Percentiles rank a stretch among this genome's conserved stretches.
phyloP scores from a whole-genome alignment of 1,139 yeast genomes.

The Suhomyces panamericanus region DNA sequence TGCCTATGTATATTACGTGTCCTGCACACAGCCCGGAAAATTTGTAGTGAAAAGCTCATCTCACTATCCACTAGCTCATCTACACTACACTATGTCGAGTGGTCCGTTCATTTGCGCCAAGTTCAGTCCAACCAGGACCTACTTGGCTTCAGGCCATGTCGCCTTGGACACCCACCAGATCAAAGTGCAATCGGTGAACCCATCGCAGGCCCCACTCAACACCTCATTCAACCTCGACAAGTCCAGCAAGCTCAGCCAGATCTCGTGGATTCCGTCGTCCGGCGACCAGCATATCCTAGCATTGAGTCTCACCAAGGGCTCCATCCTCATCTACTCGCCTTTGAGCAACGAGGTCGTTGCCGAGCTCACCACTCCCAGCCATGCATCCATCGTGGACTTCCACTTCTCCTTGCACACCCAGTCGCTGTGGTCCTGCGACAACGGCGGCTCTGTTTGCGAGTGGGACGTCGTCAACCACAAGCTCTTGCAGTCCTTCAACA shows the following conservation, averaged over 20 bases:
- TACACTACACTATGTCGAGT: constrained; percentile 8
- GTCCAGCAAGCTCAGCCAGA: constrained; percentile 49
- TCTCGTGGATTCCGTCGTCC: constrained; percentile 54
- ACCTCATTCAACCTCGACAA: constrained; percentile 55
- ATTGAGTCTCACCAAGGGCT: constrained; percentile 67
- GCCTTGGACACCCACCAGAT: constrained; percentile 76
- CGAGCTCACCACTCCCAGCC: constrained; percentile 52
- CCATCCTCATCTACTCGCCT: constrained; percentile 68
- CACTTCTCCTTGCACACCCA: constrained; percentile 43
- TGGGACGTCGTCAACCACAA: constrained; percentile 57
- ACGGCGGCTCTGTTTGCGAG: constrained; percentile 59
- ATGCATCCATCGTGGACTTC: constrained; percentile 55
- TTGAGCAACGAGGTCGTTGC: constrained; percentile 54
- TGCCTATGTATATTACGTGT: constrained; percentile 1
- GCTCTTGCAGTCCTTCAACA: constrained; percentile 42
- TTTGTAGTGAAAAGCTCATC: constrained; percentile 12
- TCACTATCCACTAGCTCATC: constrained; percentile 4
- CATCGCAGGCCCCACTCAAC: constrained; percentile 38
- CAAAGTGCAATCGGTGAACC: constrained; percentile 56
- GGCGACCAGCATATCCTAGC: constrained; percentile 50
- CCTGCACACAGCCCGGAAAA: constrained; percentile 10
- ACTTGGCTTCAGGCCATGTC: constrained; percentile 65
- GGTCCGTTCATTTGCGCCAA: constrained; percentile 33
- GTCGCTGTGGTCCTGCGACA: constrained; percentile 64
- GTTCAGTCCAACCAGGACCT: constrained; percentile 58